Percentiles rank a stretch among this genome's conserved stretches.
Conservation (phyloP, 352 stramenopile genomes). For the Discostella stelligera region DNA sequence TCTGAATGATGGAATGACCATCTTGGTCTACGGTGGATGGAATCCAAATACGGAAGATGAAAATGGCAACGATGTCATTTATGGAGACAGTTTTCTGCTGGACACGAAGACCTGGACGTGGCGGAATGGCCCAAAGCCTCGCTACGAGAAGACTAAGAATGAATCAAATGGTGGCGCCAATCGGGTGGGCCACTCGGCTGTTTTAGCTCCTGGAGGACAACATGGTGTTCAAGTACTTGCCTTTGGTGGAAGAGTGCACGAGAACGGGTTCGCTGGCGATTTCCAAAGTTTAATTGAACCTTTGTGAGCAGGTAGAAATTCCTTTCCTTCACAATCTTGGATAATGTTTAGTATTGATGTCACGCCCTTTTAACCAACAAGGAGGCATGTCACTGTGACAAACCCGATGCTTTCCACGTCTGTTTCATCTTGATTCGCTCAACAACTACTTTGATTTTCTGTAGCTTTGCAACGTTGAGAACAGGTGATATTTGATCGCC, state of each 20-base stretch:
- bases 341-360: no score
- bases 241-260: conserved; percentile 87
- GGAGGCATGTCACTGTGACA: neutral
- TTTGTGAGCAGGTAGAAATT: neutral
- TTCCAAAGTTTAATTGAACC: conserved; percentile 78
- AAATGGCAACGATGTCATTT: conserved; percentile 79
- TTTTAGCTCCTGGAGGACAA: conserved; percentile 70
- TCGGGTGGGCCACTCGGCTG: conserved; percentile 87
- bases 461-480: conserved; percentile 51
- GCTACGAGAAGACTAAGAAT: conserved; percentile 40
- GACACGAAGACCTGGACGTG: conserved; percentile 90
- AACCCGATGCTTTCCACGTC: conserved; percentile 38
- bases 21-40: conserved; percentile 91
- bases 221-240: conserved; percentile 83
- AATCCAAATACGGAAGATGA: conserved; percentile 86
- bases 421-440: conserved; percentile 59
- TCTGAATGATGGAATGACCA: conserved; percentile 84
- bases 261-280: conserved; percentile 85
- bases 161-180: conserved; percentile 57
- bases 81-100: conserved; percentile 88
- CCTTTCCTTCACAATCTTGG: no score
- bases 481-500: conserved; percentile 25
- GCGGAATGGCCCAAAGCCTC: conserved; percentile 75
- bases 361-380: no score
- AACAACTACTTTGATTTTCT: conserved; percentile 59